Conservation (phyloP, 495 filamentous ascomycete genomes). For the Penicillium dipodomyicola region DNA sequence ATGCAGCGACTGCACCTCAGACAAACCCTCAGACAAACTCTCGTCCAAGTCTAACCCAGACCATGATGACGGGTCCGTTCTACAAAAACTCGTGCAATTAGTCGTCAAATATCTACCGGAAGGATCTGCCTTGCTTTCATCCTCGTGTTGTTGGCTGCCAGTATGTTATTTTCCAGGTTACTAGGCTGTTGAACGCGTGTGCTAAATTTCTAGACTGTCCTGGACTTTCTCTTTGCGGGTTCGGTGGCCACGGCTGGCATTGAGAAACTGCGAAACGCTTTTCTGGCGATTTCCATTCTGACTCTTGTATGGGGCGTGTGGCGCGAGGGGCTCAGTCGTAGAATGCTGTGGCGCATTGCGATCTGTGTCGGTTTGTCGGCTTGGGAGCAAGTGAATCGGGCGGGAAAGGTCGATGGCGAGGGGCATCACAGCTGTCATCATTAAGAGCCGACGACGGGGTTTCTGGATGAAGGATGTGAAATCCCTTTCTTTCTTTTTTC, state of each 20-base stretch:
- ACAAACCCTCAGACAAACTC: background rate
- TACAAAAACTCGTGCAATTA: background rate
- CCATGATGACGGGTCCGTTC: background rate
- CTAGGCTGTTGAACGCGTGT: background rate
- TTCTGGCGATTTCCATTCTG: background rate
- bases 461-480: background rate
- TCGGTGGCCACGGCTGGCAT: background rate
- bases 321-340: background rate
- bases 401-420: background rate
- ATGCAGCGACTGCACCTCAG: background rate
- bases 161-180: background rate
- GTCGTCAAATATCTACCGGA: background rate
- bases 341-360: background rate
- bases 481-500: background rate
- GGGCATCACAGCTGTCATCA: constrained; percentile 1
- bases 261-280: background rate
- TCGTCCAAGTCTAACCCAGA: background rate
- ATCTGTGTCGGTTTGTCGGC: background rate
- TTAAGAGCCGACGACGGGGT: background rate
- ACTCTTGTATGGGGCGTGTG: background rate
- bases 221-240: background rate
- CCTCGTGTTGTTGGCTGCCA: constrained; percentile 1
- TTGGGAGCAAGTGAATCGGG: background rate
- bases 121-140: constrained; percentile 1
- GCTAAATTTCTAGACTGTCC: background rate